These are phyloP conservation scores for Pseudocercospora vitis DNA, from an alignment of 2,329 filamentous ascomycete genomes.

Conservation along the genomic window DNA sequence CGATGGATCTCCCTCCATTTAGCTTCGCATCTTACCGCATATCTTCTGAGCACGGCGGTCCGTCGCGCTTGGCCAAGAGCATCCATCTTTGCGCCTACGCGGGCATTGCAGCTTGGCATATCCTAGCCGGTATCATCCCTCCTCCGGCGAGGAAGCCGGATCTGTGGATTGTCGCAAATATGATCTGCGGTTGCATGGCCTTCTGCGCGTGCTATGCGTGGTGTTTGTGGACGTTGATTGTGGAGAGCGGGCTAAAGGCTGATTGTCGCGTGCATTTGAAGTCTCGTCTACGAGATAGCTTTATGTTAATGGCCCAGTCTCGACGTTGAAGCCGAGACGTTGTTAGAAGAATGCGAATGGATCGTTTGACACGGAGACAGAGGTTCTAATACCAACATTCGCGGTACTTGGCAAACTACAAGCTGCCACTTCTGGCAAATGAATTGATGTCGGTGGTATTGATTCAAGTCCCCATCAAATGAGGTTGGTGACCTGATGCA, in stretches of 20 bases:
- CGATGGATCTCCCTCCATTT: conserved; percentile 76
- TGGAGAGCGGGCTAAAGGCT: conserved; percentile 53
- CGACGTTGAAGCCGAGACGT: no score
- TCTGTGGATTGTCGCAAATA: conserved; percentile 60
- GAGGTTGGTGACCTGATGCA: no score
- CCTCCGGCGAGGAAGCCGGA: conserved; percentile 80
- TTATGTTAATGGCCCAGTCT: no score
- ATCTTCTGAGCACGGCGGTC: background rate
- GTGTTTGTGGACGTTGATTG: conserved; percentile 71
- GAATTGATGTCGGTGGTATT: no score
- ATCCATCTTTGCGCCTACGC: conserved; percentile 75
- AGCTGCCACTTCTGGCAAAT: no score
- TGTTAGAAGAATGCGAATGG: no score
- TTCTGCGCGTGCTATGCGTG: conserved; percentile 87
- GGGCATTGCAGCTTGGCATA: conserved; percentile 77
- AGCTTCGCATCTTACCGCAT: conserved; percentile 53
- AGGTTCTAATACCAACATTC: no score
- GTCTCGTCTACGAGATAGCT: background rate
- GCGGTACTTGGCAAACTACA: no score
- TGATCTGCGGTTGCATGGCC: conserved; percentile 83
- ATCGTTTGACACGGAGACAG: no score
- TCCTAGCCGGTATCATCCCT: conserved; percentile 64
- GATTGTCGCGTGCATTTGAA: background rate
- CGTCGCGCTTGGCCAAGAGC: conserved; percentile 61
- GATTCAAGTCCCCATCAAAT: no score